These are phyloP conservation scores for Turnera subulata DNA, from an alignment of 345 rosid genomes.

Conservation along the genomic window DNA sequence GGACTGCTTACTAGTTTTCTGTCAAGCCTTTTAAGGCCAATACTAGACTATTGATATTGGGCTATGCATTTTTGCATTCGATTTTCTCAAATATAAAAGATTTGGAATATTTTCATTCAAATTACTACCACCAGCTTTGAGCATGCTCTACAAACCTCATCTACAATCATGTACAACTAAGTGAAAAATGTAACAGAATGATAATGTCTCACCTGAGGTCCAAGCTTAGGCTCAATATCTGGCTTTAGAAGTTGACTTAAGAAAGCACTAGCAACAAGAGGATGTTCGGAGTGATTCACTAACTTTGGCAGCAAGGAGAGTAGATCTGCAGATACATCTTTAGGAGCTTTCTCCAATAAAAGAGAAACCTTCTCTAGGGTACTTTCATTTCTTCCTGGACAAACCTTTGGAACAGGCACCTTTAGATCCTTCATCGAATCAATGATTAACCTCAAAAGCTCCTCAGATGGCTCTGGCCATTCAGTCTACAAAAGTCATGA, in stretches of 20 bases:
- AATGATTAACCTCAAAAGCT: conserved; percentile 10
- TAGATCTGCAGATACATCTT: conserved; percentile 10
- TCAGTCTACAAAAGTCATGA: not conserved
- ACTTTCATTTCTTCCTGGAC: conserved; percentile 2
- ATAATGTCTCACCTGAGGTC: conserved; percentile 2
- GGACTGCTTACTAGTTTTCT: too few relatives aligned
- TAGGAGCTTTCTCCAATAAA: conserved; percentile 12
- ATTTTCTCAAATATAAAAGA: too few relatives aligned
- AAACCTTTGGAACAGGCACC: conserved; percentile 4
- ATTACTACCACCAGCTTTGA: too few relatives aligned
- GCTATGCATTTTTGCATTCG: too few relatives aligned
- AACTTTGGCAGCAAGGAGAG: conserved; percentile 10
- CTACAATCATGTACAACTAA: too few relatives aligned
- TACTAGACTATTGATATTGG: too few relatives aligned
- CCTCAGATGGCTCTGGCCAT: conserved; percentile 18
- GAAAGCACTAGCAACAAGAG: conserved; percentile 3
- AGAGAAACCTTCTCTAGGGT: conserved; percentile 8
- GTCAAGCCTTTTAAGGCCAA: too few relatives aligned
- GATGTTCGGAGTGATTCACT: conserved; percentile 11
- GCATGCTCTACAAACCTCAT: too few relatives aligned
- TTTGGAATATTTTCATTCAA: too few relatives aligned
- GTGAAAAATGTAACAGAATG: too few relatives aligned
- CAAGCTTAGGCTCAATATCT: conserved; percentile 4
- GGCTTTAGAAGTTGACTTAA: not conserved
- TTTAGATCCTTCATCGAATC: conserved; percentile 5